Percentiles rank a stretch among this genome's conserved stretches.
Evolutionary conservation across 2,329 filamentous ascomycete genomes (phyloP).

Genomic region (Aspergillus arachidicola): DNA sequence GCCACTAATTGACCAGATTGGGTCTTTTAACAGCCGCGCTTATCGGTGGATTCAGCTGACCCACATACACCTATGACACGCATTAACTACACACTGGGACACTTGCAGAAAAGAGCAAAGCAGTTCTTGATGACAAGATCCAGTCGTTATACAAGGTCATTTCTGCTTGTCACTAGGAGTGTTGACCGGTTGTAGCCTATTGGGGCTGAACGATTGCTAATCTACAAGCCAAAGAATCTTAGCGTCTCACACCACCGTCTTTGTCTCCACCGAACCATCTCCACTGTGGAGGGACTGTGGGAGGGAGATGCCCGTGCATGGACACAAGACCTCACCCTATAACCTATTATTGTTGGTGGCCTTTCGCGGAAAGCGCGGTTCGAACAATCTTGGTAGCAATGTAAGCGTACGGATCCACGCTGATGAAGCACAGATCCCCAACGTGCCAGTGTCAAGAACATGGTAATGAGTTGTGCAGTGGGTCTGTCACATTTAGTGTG

Average conservation of each 20-base stretch:
- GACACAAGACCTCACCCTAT: background rate
- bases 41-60: background rate
- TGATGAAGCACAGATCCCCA: background rate
- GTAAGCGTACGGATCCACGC: background rate
- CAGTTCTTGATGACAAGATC: no score
- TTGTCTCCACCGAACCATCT: background rate
- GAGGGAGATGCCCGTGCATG: background rate
- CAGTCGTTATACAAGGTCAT: background rate
- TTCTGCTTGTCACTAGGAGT: background rate
- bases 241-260: background rate
- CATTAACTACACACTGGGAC: background rate
- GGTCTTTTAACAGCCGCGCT: no score
- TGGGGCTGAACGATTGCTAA: background rate
- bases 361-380: background rate
- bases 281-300: background rate
- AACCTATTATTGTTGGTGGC: background rate
- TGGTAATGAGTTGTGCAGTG: background rate
- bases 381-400: background rate
- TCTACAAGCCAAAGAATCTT: background rate
- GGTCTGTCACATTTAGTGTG: background rate
- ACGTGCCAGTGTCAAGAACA: background rate
- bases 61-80: background rate
- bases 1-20: no score
- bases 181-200: background rate
- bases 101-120: background rate